Evolutionary conservation across 192 early-diverging fungal genomes (phyloP), one percentile per base, ranked within the genome.

Genomic region (Dissophora globulifera): DNA sequence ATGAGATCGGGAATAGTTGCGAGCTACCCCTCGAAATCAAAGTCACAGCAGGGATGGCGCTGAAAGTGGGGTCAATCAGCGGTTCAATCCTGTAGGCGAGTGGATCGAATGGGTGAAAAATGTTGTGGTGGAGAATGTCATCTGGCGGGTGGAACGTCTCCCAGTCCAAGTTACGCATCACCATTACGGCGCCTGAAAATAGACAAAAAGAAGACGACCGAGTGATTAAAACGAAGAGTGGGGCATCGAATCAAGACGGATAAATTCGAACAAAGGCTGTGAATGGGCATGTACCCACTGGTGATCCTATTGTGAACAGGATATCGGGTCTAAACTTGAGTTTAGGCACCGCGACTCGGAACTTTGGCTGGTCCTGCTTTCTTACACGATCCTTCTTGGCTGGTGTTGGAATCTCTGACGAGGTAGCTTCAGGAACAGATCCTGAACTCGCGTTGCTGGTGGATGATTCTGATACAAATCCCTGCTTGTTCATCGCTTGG

Each of bases 61-160:
- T 80, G 54, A 82, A 89, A 16, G 57, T 64, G 3, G 80, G 78
- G 26, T 88, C 82, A 27, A 83, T 74, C 35, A 92, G 69, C 2
- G 91, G 90, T 58, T 92, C 91, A 13, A 88, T 83, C 27, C 90
- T 85, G 69, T 92, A 91, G 4, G 84, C 91, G n/a, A 92, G 81
- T 7, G 91, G 91, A 51, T 92, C 91, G 62, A 89, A 91, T 1
- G 90, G 89, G 41, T 92, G 91, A 58, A 91, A 92, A 25, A 92
- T 78, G 58, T 92, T 92, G 81, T 90, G 87, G 58, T 84, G 87
- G 13, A 81, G 61, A 33, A 87, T 85, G 32, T 78, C 60, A 19
- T 79, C 69, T 41, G 79, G 79, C 16, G 88, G 88, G 31, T 84
- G 63, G 49, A 86, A 90, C 16, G 82, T 62, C 3, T 42, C 54